Conservation (phyloP, 169 alveolate species). For the Sarcocystis neurona region DNA sequence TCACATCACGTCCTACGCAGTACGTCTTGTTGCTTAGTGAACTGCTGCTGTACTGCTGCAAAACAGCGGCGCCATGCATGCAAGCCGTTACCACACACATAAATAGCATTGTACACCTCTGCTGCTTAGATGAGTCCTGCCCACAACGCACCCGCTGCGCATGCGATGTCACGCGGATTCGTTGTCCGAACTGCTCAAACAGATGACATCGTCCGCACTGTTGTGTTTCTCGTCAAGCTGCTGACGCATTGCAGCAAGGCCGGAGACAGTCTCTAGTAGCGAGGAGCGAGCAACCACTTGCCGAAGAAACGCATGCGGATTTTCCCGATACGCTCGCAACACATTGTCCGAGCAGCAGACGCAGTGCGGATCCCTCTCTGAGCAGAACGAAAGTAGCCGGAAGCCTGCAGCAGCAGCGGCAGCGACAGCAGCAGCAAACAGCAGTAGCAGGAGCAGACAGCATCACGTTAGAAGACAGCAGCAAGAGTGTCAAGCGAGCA, state of each 20-base stretch:
- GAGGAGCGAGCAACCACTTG: slow-evolving; percentile 20
- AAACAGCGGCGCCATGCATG: too few species aligned
- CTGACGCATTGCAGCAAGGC: neutral
- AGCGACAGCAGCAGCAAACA: neutral
- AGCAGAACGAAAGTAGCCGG: slow-evolving; percentile 54
- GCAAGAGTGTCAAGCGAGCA: neutral
- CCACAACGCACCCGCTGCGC: too few species aligned
- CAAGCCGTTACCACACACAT: too few species aligned
- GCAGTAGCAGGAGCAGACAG: neutral
- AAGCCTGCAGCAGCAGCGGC: slow-evolving; percentile 22
- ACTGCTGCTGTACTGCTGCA: too few species aligned
- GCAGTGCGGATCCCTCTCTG: slow-evolving; percentile 65
- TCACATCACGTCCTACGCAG: too few species aligned
- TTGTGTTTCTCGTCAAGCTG: neutral
- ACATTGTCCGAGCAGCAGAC: slow-evolving; percentile 62
- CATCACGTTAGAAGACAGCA: neutral
- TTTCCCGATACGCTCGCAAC: slow-evolving; percentile 7
- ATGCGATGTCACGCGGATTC: too few species aligned
- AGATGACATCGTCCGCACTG: slow-evolving; percentile 20
- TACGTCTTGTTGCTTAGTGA: too few species aligned
- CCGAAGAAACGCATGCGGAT: slow-evolving; percentile 40
- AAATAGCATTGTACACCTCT: too few species aligned
- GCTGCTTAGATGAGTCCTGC: too few species aligned
- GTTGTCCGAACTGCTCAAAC: neutral
- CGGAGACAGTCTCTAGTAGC: slow-evolving; percentile 23